Evolutionary conservation across 2,329 filamentous ascomycete species (phyloP).

Genomic region (Diaporthe velutina): DNA sequence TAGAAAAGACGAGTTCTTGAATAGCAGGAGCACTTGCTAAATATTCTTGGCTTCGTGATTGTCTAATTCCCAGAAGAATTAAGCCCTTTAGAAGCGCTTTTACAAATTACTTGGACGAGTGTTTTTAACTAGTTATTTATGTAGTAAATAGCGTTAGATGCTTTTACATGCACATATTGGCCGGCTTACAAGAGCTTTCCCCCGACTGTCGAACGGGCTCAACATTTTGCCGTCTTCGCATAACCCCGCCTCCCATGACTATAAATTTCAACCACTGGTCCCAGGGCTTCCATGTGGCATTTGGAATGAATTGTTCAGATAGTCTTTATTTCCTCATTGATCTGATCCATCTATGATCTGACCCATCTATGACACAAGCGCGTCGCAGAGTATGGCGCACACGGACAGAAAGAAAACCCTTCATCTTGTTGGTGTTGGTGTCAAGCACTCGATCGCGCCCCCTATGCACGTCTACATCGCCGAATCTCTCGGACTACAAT

Average conservation of each 20-base stretch:
- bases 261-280: background rate
- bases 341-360: background rate
- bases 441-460: conserved; percentile 56
- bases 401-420: conserved; percentile 38
- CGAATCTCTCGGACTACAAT: conserved; percentile 49
- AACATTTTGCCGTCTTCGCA: background rate
- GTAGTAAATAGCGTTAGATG: background rate
- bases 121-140: background rate
- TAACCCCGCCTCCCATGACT: background rate
- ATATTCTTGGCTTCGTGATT: no score
- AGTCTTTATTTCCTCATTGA: background rate
- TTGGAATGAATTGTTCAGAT: background rate
- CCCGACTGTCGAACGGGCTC: background rate
- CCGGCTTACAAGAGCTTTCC: background rate
- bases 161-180: background rate
- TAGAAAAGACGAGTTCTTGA: no score
- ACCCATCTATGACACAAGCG: background rate
- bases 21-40: no score
- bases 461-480: conserved; percentile 56
- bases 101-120: no score
- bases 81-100: no score
- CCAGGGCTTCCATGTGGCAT: background rate
- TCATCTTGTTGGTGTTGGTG: conserved; percentile 55
- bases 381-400: background rate
- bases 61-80: no score